Conservation (phyloP, 2,329 filamentous ascomycete species). For the Ophiobolus disseminans region DNA sequence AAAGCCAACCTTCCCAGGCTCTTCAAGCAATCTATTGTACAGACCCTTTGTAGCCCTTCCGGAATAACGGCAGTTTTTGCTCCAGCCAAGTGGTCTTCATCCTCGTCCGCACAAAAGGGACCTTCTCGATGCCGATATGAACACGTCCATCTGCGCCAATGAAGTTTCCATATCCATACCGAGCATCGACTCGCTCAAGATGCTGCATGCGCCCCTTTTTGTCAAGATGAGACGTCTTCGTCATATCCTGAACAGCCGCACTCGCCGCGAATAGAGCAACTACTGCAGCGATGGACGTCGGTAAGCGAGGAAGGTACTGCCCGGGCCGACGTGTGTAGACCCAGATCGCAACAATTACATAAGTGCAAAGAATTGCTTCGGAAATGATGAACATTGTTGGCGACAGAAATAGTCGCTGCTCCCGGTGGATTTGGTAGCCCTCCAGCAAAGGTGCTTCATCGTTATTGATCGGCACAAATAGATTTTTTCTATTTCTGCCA, state of each 20-base stretch:
- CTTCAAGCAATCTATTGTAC: too few relatives aligned
- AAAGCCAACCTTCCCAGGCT: not conserved
- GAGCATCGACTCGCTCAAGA: slow-evolving; percentile 22
- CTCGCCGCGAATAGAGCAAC: slow-evolving; percentile 60
- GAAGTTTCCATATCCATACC: slow-evolving; percentile 60
- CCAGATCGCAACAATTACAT: slow-evolving; percentile 52
- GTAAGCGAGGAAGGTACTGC: slow-evolving; percentile 59
- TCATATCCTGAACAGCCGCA: slow-evolving; percentile 49
- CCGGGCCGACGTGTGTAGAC: slow-evolving; percentile 55
- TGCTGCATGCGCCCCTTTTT: slow-evolving; percentile 21
- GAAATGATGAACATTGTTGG: slow-evolving; percentile 55
- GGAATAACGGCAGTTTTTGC: slow-evolving; percentile 12
- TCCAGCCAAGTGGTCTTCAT: slow-evolving; percentile 26
- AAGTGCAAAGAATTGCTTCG: slow-evolving; percentile 52
- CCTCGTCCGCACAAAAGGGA: slow-evolving; percentile 46
- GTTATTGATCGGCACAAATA: slow-evolving; percentile 43
- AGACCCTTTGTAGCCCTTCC: slow-evolving; percentile 5
- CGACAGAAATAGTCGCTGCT: slow-evolving; percentile 60
- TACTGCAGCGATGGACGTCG: slow-evolving; percentile 58
- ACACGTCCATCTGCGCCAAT: slow-evolving; percentile 56
- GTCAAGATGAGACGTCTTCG: slow-evolving; percentile 23
- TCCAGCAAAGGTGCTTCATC: not conserved
- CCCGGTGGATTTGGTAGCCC: slow-evolving; percentile 22
- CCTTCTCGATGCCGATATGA: slow-evolving; percentile 61
- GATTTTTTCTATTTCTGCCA: slow-evolving; percentile 47